These are phyloP conservation scores for Polygonum aviculare DNA, from an alignment of 148 eudicot species.

Conservation along the genomic window DNA sequence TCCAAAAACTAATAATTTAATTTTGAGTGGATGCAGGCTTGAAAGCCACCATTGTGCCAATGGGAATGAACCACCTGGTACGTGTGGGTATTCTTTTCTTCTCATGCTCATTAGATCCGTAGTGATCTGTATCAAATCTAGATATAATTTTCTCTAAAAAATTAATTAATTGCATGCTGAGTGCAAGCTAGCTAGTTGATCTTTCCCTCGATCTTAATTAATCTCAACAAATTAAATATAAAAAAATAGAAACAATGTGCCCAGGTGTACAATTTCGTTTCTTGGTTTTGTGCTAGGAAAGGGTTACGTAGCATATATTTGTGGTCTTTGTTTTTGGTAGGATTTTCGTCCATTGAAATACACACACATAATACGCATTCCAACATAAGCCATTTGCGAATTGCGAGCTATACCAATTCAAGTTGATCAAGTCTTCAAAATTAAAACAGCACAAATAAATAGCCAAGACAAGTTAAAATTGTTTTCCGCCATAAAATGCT, in stretches of 20 bases:
- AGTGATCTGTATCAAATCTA: slow-evolving; percentile 3
- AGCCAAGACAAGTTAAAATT: no score
- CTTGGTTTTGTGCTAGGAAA: not conserved
- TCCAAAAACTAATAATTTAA: not conserved
- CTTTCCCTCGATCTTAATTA: not conserved
- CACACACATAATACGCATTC: not conserved
- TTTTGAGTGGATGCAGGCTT: slow-evolving; percentile 1
- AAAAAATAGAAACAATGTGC: not conserved
- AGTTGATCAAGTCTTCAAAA: no score
- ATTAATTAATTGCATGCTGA: not conserved
- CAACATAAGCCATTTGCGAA: no score
- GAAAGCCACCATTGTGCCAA: not conserved
- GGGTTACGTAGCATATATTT: not conserved
- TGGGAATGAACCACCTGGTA: not conserved
- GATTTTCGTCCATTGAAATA: not conserved
- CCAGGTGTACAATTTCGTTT: not conserved
- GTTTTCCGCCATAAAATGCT: no score
- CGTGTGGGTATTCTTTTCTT: not conserved
- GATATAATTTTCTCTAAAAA: not conserved
- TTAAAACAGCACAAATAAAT: no score
- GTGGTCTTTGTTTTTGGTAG: not conserved
- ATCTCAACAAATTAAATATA: not conserved
- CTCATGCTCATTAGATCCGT: not conserved
- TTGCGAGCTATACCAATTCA: no score
- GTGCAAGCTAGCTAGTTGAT: slow-evolving; percentile 2